Evolutionary conservation across 441 rosid genomes (phyloP), one percentile per base, ranked within the genome.

Genomic region (Populus hybrid): DNA sequence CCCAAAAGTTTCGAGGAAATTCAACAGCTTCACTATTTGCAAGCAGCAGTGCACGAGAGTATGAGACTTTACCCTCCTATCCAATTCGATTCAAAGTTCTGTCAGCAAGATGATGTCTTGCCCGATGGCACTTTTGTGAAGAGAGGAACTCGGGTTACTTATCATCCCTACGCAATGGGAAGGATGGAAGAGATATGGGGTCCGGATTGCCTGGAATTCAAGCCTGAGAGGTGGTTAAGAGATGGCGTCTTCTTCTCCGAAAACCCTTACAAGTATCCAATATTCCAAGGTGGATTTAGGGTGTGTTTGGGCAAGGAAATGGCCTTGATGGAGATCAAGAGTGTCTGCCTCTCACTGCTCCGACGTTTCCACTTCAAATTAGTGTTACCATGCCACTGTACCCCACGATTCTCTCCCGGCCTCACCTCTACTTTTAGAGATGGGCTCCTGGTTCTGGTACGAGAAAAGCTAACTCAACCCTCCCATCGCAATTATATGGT

Each of bases 341-440:
- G 76, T 35, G 79, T 86, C 23, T 84, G 85, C 4, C 69, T 88
- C 53, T 77, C 88, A 10, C 42, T 90, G 21, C 70, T 90, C 30
- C 81, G 86, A 20, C 66, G 80, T 10, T 90, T 87, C 76, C 59
- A 81, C 4, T 59, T 90, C 69, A 53, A 85, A 61, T 57, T 80
- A 34, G 77, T 65, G 23, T 14, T 70, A 1, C 79, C 82, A 2
- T 30, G 63, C 50, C 76, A 42, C 40, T 14, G 14, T 50, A 70
- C 67, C 6, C 89, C 85, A 6, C 78, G 71, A n/a, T 90, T 90
- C 84, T 85, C 85, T 7, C 86, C 91, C 0, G 91, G 93, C 1
- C 86, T 90, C 18, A 90, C 93, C 1, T 89, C 93, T 67, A 88
- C 88, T 30, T 77, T 90, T 61, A 53, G 81, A 3, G 90, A 88